Evolutionary conservation across 441 rosid genomes (phyloP).

Genomic region (Bruguiera hainesii): DNA sequence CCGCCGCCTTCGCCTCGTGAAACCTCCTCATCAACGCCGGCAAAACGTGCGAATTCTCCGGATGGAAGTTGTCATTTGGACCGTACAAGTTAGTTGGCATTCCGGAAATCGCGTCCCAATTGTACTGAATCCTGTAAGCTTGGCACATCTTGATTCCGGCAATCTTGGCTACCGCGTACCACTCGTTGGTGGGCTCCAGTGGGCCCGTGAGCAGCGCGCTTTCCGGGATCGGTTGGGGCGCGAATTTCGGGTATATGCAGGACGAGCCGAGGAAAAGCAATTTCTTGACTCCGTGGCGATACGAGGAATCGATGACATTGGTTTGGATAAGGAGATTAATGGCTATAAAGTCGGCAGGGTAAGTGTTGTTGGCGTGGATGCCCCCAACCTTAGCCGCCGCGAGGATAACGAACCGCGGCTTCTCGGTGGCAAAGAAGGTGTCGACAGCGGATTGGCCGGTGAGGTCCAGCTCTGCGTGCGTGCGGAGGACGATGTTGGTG

Average conservation of each 20-base stretch:
- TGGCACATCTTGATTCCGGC: constrained; percentile 96
- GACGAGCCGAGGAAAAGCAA: constrained; percentile 88
- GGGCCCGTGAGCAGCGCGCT: constrained; percentile 73
- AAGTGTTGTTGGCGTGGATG: constrained; percentile 90
- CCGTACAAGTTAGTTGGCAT: constrained; percentile 97
- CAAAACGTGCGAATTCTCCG: constrained; percentile 84
- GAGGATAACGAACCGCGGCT: constrained; percentile 59
- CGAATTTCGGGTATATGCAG: constrained; percentile 89
- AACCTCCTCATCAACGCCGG: constrained; percentile 94
- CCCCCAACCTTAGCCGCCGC: constrained; percentile 96
- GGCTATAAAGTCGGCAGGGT: constrained; percentile 87
- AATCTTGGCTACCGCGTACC: constrained; percentile 93
- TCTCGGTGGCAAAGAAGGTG: constrained; percentile 58
- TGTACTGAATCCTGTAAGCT: constrained; percentile 72
- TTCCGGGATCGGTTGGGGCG: constrained; percentile 90
- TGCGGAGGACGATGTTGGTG: constrained; percentile 54
- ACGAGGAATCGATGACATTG: constrained; percentile 82
- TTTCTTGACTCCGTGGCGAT: constrained; percentile 60
- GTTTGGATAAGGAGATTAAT: constrained; percentile 92
- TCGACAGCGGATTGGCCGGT: constrained; percentile 72
- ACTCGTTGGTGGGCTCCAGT: constrained; percentile 89
- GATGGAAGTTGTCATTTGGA: constrained; percentile 85
- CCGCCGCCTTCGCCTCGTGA: constrained; percentile 67
- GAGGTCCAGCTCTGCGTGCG: constrained; percentile 77
- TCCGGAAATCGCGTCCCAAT: constrained; percentile 77